phyloP scores from a whole-genome alignment of 805 yeast genomes.

The Yarrowia phangngaensis region DNA sequence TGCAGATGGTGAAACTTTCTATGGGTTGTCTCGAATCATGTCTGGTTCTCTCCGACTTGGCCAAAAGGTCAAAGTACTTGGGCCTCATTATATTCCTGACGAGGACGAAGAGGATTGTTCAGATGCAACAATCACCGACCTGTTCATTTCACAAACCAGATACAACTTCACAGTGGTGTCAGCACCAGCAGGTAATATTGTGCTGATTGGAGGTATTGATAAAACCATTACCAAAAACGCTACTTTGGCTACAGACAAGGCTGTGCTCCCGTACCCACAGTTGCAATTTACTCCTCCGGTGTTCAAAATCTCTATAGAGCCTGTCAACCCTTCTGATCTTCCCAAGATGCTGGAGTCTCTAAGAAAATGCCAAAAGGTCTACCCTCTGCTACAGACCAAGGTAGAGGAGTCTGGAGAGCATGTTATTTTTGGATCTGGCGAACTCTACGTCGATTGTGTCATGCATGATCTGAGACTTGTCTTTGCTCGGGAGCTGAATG shows the following conservation, averaged over 20 bases:
- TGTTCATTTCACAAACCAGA: conserved; percentile 62
- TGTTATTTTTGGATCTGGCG: conserved; percentile 77
- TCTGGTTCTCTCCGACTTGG: conserved; percentile 57
- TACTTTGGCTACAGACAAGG: conserved; percentile 44
- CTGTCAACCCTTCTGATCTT: conserved; percentile 70
- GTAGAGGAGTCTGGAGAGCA: conserved; percentile 91
- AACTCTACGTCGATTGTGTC: conserved; percentile 77
- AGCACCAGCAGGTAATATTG: conserved; percentile 64
- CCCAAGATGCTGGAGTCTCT: conserved; percentile 71
- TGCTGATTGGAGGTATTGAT: conserved; percentile 62
- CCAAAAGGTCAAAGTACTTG: conserved; percentile 51
- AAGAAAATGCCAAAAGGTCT: conserved; percentile 56
- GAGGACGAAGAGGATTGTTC: conserved; percentile 57
- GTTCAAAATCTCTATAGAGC: conserved; percentile 79
- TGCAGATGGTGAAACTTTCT: conserved; percentile 50
- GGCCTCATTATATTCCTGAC: conserved; percentile 47
- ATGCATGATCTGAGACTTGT: conserved; percentile 68
- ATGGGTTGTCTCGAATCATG: conserved; percentile 58
- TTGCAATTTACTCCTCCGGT: conserved; percentile 50
- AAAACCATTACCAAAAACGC: conserved; percentile 56
- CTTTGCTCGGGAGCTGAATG: conserved; percentile 56
- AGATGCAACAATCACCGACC: conserved; percentile 36
- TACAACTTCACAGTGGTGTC: conserved; percentile 55
- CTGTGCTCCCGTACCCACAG: conserved; percentile 37
- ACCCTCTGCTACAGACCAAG: conserved; percentile 61